phyloP scores from a whole-genome alignment of 225 moss, liverwort and hornwort species.

The Anthoceros angustus region DNA sequence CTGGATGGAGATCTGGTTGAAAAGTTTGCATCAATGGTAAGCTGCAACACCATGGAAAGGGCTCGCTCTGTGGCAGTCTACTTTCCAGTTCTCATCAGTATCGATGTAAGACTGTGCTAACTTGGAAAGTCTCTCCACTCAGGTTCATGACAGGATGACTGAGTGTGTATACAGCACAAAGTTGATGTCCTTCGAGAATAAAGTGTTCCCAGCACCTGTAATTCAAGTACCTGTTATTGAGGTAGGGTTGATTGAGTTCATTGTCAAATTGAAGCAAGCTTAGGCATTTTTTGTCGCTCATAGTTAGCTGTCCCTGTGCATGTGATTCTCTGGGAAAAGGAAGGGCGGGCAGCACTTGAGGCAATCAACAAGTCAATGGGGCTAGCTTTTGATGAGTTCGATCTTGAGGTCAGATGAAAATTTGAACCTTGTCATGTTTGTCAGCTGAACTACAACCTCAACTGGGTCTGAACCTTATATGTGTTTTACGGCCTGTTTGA shows the following conservation, averaged over 20 bases:
- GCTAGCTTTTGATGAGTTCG: constrained; percentile 96
- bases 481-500: constrained; percentile 3
- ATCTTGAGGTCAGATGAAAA: constrained; percentile 45
- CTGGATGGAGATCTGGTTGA: constrained; percentile 49
- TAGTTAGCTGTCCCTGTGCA: constrained; percentile 7
- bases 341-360: constrained; percentile 94
- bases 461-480: constrained; percentile 4
- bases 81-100: not conserved
- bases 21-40: constrained; percentile 58
- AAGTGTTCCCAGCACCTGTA: constrained; percentile 68
- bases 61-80: not conserved
- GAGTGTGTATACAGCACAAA: constrained; percentile 65
- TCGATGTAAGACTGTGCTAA: too few species aligned
- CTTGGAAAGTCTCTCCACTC: not conserved
- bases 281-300: constrained; percentile 4
- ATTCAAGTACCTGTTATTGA: constrained; percentile 78
- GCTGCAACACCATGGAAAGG: constrained; percentile 6
- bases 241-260: constrained; percentile 21
- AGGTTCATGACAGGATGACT: constrained; percentile 99
- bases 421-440: not conserved
- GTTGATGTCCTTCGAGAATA: constrained; percentile 52
- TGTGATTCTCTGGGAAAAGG: constrained; percentile 26
- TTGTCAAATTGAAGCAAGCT: not conserved
- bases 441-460: not conserved
- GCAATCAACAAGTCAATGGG: constrained; percentile 88